Evolutionary conservation across 2,329 filamentous ascomycete genomes (phyloP).

Genomic region (Cordyceps cicadae): DNA sequence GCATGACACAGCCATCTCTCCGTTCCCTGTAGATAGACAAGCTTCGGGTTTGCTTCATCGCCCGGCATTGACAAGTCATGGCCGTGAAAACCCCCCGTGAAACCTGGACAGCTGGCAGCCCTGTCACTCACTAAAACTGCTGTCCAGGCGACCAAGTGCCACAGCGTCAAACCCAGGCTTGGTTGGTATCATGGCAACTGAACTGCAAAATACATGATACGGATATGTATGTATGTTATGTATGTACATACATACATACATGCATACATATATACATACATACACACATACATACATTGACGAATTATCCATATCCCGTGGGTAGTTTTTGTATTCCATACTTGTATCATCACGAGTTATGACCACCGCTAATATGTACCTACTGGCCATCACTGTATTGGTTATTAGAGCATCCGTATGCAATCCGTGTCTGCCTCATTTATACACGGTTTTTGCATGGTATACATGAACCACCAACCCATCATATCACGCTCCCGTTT

Average conservation of each 20-base stretch:
- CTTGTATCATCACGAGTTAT: too few relatives aligned
- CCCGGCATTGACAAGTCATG: not conserved
- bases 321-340: not conserved
- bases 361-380: too few relatives aligned
- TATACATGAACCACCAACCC: too few relatives aligned
- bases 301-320: too few relatives aligned
- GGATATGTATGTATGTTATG: not conserved
- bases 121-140: not conserved
- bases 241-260: too few relatives aligned
- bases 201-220: not conserved
- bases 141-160: constrained; percentile 7
- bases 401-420: too few relatives aligned
- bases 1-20: not conserved
- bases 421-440: too few relatives aligned
- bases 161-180: not conserved
- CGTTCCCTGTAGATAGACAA: not conserved
- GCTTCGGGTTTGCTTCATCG: not conserved
- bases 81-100: too few relatives aligned
- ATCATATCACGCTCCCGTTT: too few relatives aligned
- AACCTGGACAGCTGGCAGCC: not conserved
- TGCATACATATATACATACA: too few relatives aligned
- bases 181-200: not conserved
- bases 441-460: too few relatives aligned
- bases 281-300: not conserved
- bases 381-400: too few relatives aligned